phyloP scores from a whole-genome alignment of 192 early-diverging fungal species.

The Podila horticola region DNA sequence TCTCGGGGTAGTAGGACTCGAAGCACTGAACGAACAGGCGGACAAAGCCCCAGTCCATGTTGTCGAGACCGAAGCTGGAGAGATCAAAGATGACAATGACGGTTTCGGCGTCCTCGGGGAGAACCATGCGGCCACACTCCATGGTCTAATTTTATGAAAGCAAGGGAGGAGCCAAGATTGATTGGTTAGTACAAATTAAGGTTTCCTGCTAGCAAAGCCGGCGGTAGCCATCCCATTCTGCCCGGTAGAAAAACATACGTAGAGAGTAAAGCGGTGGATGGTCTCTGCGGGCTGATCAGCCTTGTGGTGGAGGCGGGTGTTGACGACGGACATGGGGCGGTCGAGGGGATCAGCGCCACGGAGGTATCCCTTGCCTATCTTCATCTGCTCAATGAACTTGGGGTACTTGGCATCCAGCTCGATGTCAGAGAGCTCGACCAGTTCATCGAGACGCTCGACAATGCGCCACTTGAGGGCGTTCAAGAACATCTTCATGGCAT shows the following conservation, averaged over 20 bases:
- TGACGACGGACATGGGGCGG: slow-evolving; percentile 59
- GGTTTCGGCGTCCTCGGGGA: slow-evolving; percentile 68
- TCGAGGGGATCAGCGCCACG: slow-evolving; percentile 59
- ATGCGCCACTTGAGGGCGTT: slow-evolving; percentile 81
- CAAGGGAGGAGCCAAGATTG: neutral
- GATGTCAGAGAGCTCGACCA: slow-evolving; percentile 57
- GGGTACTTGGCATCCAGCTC: slow-evolving; percentile 55
- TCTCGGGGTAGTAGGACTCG: slow-evolving; percentile 93
- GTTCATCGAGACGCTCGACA: slow-evolving; percentile 60
- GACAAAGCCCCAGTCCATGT: slow-evolving; percentile 71
- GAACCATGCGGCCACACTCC: slow-evolving; percentile 72
- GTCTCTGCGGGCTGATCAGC: slow-evolving; percentile 69
- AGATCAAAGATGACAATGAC: slow-evolving; percentile 83
- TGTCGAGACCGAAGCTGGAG: slow-evolving; percentile 77
- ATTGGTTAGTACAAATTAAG: neutral
- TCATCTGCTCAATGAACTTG: slow-evolving; percentile 54
- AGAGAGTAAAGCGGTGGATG: slow-evolving; percentile 75
- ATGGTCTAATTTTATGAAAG: slow-evolving; percentile 54
- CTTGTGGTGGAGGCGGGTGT: slow-evolving; percentile 62
- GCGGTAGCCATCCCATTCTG: neutral
- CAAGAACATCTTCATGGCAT: slow-evolving; percentile 81
- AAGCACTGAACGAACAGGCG: slow-evolving; percentile 83
- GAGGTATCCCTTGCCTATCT: slow-evolving; percentile 56
- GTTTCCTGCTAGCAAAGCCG: neutral
- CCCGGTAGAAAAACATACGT: too few relatives aligned